Evolutionary conservation across 352 stramenopile species (phyloP).

Genomic region (Pythium biforme): DNA sequence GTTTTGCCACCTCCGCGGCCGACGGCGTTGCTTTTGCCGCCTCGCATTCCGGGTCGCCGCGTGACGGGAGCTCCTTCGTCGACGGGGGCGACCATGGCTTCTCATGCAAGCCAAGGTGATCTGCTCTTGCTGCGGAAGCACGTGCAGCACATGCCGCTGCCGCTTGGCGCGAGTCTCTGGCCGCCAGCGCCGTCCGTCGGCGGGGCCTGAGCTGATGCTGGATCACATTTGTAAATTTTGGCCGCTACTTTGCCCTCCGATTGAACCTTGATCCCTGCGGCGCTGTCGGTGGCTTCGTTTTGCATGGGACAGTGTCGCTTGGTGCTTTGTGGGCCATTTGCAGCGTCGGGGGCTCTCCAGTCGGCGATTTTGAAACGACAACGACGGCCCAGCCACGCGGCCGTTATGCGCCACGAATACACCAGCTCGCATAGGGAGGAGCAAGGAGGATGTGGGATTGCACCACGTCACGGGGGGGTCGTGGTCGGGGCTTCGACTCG

Average conservation of each 20-base stretch:
- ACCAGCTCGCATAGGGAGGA: background rate
- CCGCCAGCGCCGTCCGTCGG: background rate
- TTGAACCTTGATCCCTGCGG: background rate
- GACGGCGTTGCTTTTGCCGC: background rate
- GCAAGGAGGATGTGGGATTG: background rate
- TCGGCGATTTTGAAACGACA: background rate
- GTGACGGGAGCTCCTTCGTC: background rate
- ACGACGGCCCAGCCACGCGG: background rate
- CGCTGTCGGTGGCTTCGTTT: background rate
- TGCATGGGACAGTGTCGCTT: background rate
- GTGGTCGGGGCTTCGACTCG: background rate
- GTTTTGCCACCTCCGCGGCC: slow-evolving; percentile 10
- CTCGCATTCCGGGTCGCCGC: slow-evolving; percentile 17
- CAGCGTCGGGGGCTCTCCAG: background rate
- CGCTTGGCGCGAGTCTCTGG: slow-evolving; percentile 19
- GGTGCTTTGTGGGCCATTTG: no score
- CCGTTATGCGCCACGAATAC: slow-evolving; percentile 11
- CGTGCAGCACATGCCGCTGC: slow-evolving; percentile 1
- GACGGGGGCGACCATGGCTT: background rate
- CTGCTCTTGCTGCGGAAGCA: slow-evolving; percentile 21
- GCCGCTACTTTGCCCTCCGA: background rate
- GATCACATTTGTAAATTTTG: background rate
- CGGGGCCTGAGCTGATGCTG: background rate
- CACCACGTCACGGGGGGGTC: background rate
- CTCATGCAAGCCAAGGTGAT: slow-evolving; percentile 13